Evolutionary conservation across 164 flowering plant genomes (phyloP).

Genomic region (Vitis rupestris): DNA sequence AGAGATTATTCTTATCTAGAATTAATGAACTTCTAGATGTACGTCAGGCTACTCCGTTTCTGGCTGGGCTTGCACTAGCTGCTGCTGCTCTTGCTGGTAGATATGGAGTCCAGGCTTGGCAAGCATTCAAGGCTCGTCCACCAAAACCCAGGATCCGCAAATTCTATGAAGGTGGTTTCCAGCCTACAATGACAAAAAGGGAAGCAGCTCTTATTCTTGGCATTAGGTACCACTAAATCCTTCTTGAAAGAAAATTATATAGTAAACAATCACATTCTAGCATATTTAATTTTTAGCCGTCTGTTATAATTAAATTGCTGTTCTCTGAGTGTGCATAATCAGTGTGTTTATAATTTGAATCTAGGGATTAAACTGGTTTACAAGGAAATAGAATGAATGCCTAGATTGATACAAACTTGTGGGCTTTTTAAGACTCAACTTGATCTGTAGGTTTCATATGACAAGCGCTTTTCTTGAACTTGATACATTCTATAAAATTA

Average conservation of each 20-base stretch:
- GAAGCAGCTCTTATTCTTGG: constrained; percentile 54
- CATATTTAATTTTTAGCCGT: neutral
- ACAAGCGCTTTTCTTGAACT: neutral
- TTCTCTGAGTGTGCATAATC: neutral
- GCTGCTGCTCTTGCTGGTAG: constrained; percentile 47
- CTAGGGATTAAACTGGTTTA: neutral
- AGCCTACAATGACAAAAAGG: constrained; percentile 39
- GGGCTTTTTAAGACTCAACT: neutral
- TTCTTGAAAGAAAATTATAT: neutral
- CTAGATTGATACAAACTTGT: neutral
- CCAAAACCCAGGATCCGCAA: constrained; percentile 31
- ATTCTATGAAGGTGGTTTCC: constrained; percentile 49
- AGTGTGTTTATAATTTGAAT: neutral
- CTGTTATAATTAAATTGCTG: neutral
- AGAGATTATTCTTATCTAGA: constrained; percentile 5
- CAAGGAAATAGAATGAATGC: neutral
- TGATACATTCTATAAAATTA: too few relatives aligned
- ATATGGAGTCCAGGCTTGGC: constrained; percentile 51
- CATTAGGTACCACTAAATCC: constrained; percentile 23
- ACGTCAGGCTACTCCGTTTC: constrained; percentile 39
- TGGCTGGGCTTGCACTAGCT: constrained; percentile 45
- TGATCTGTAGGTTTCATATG: neutral
- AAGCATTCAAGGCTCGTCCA: constrained; percentile 37
- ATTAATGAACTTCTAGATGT: neutral
- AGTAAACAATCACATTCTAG: neutral